Percentiles rank a stretch among this genome's conserved stretches.
phyloP scores from a whole-genome alignment of 345 rosid genomes.

The Citropsis articulata region DNA sequence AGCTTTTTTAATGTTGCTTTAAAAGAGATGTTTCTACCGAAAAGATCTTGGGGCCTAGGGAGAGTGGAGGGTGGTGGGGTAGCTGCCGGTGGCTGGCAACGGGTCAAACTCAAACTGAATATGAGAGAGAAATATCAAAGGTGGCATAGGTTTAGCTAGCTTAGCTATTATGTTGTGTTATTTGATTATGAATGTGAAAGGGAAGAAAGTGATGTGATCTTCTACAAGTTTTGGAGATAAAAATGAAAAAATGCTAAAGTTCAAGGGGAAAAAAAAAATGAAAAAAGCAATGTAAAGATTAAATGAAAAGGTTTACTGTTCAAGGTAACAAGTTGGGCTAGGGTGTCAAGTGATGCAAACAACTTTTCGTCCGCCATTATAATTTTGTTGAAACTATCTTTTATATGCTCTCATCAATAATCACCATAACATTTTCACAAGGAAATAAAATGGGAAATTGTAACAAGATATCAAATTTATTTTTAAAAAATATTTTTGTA shows the following conservation, averaged over 20 bases:
- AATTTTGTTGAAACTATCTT: neutral
- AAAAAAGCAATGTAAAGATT: neutral
- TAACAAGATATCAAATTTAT: neutral
- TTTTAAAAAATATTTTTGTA: neutral
- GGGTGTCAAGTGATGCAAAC: neutral
- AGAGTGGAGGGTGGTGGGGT: constrained; percentile 41
- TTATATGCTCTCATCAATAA: neutral
- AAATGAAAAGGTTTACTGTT: neutral
- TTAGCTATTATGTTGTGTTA: neutral
- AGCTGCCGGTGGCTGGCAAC: constrained; percentile 75
- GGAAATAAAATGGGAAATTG: neutral
- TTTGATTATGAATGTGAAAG: constrained; percentile 37
- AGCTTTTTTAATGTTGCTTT: constrained; percentile 18
- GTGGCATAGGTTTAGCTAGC: neutral
- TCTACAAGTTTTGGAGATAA: neutral
- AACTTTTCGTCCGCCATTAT: neutral
- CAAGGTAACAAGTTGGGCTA: constrained; percentile 3
- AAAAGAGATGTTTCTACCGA: constrained; percentile 30
- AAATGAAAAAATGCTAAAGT: neutral
- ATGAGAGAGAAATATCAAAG: constrained; percentile 25
- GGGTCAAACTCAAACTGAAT: constrained; percentile 81
- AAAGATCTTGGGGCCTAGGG: constrained; percentile 37
- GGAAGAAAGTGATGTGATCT: constrained; percentile 20
- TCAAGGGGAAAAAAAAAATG: too few species aligned
- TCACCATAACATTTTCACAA: neutral